A percentile compares a stretch with the other conserved stretches of the same genome.
phyloP scores from a whole-genome alignment of 208 protist species.

The Leishmania tropica region DNA sequence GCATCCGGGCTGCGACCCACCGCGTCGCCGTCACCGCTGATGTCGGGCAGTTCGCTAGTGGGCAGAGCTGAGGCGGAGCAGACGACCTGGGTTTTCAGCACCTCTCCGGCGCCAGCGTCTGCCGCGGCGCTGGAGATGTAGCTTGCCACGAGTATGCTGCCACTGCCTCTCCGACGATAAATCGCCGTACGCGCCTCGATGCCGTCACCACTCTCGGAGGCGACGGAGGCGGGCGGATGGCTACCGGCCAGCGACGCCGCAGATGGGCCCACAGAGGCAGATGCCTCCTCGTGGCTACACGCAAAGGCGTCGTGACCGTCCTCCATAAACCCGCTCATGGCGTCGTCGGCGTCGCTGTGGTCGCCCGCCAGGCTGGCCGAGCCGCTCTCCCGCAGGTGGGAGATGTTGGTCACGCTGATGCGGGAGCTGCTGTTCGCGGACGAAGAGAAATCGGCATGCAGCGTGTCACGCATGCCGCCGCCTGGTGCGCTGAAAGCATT shows the following conservation, averaged over 20 bases:
- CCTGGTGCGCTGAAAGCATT: not conserved
- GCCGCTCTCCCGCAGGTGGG: conserved; percentile 32
- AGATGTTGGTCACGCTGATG: conserved; percentile 63
- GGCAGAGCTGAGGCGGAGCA: not conserved
- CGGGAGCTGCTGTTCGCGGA: conserved; percentile 43
- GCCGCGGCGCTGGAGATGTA: not conserved
- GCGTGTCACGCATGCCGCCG: not conserved
- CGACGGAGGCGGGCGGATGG: not conserved
- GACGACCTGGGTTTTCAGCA: not conserved
- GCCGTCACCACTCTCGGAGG: not conserved
- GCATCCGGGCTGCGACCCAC: not conserved
- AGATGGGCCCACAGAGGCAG: not conserved
- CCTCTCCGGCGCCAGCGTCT: not conserved
- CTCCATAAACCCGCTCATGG: not conserved
- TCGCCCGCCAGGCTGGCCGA: conserved; percentile 22
- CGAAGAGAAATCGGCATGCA: conserved; percentile 9
- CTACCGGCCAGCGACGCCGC: not conserved
- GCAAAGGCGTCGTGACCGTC: not conserved
- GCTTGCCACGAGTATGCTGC: not conserved
- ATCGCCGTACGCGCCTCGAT: not conserved
- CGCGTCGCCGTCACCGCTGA: not conserved
- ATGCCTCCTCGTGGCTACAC: not conserved
- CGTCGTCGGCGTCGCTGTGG: conserved; percentile 8
- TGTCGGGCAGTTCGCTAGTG: not conserved
- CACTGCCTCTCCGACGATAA: not conserved